A percentile compares a stretch with the other conserved stretches of the same genome.
Conservation (phyloP, 2,329 filamentous ascomycete species). For the Talaromyces sp. region DNA sequence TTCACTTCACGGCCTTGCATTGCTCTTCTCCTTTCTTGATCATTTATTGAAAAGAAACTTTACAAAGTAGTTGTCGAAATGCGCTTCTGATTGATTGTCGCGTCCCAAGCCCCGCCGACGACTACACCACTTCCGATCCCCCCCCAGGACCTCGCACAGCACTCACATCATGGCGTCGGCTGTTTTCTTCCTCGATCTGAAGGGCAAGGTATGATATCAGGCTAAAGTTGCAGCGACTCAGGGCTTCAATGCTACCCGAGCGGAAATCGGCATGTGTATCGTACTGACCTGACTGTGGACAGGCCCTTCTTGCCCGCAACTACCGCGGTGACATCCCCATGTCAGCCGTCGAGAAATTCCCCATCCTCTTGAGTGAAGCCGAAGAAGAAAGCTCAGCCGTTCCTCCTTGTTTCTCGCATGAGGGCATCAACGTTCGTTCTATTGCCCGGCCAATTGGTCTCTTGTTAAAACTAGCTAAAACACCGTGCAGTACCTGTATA, state of each 20-base stretch:
- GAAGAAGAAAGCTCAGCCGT: slow-evolving; percentile 99
- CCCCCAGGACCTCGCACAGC: slow-evolving; percentile 6
- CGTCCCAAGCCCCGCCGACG: background rate
- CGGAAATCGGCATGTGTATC: background rate
- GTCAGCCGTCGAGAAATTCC: slow-evolving; percentile 98
- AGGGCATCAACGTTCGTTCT: slow-evolving; percentile 86
- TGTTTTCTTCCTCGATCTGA: slow-evolving; percentile 96
- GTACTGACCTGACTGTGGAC: slow-evolving; percentile 13
- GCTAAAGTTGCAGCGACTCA: background rate
- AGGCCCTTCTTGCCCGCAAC: slow-evolving; percentile 98
- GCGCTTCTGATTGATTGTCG: background rate
- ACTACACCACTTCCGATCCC: background rate
- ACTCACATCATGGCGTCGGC: slow-evolving; percentile 79
- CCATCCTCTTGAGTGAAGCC: slow-evolving; percentile 89
- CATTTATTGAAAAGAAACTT: background rate
- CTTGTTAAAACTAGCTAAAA: background rate
- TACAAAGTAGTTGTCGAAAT: background rate
- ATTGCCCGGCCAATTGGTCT: slow-evolving; percentile 13
- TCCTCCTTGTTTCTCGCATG: slow-evolving; percentile 94
- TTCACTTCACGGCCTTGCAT: background rate
- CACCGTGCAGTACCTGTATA: slow-evolving; percentile 82
- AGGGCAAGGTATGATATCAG: slow-evolving; percentile 78
- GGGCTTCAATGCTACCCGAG: background rate
- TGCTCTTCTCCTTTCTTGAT: background rate
- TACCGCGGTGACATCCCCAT: slow-evolving; percentile 98